These are phyloP conservation scores for Datura wrightii DNA, from an alignment of 257 asterid species.

Conservation along the genomic window DNA sequence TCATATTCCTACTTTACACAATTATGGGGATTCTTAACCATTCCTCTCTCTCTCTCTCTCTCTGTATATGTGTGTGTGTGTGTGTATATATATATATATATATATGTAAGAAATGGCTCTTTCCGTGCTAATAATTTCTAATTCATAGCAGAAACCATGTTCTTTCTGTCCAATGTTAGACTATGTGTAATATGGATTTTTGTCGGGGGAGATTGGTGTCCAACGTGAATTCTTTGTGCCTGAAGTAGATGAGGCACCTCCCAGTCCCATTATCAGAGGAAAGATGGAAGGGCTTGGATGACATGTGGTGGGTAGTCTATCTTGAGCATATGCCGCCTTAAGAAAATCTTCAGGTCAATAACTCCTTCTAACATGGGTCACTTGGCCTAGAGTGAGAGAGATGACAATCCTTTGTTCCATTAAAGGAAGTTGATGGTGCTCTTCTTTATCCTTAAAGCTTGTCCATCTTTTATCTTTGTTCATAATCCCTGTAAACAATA, in stretches of 20 bases:
- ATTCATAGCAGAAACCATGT: background rate
- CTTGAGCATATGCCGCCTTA: background rate
- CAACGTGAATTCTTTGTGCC: background rate
- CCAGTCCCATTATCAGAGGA: background rate
- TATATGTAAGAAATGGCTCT: no score
- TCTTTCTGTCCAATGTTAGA: background rate
- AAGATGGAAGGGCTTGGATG: background rate
- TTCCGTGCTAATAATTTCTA: no score
- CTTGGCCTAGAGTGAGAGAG: conserved; percentile 3
- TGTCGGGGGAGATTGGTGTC: background rate
- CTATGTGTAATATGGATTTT: background rate
- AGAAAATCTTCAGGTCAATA: background rate
- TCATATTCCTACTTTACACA: background rate
- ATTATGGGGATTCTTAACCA: conserved; percentile 13
- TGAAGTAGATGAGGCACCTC: background rate
- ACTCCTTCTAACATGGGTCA: conserved; percentile 10
- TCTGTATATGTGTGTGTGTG: no score
- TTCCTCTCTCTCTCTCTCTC: no score
- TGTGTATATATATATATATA: no score
- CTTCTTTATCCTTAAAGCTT: background rate
- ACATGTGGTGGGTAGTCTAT: background rate
- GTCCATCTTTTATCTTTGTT: background rate
- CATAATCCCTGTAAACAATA: background rate
- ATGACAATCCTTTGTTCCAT: background rate
- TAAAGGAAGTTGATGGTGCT: background rate